Evolutionary conservation across 2,329 filamentous ascomycete genomes (phyloP).

Genomic region (Botrytis pseudocinerea): DNA sequence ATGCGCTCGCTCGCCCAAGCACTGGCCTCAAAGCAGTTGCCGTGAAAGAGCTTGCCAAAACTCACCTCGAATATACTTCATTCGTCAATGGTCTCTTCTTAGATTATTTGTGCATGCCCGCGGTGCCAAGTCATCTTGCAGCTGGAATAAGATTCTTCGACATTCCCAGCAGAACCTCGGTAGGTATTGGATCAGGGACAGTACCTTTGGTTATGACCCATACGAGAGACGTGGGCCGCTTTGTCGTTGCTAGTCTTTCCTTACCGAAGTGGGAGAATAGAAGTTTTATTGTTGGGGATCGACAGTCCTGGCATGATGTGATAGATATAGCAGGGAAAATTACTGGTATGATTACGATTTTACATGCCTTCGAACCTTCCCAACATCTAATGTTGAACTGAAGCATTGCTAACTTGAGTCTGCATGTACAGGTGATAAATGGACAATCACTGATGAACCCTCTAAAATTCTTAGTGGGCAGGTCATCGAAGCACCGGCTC

Average conservation of each 20-base stretch:
- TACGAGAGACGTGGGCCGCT: constrained; percentile 36
- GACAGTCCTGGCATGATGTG: constrained; percentile 36
- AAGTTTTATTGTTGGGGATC: constrained; percentile 34
- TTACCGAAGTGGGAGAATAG: constrained; percentile 32
- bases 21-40: constrained; percentile 17
- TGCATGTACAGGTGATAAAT: neutral
- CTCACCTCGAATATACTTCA: constrained; percentile 32
- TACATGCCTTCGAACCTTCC: neutral
- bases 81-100: constrained; percentile 33
- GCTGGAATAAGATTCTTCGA: constrained; percentile 32
- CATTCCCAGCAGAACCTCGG: constrained; percentile 30
- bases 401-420: neutral
- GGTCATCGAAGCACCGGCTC: neutral
- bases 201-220: constrained; percentile 31
- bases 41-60: constrained; percentile 22
- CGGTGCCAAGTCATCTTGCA: constrained; percentile 31
- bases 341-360: constrained; percentile 25
- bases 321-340: constrained; percentile 32
- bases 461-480: constrained; percentile 1
- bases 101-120: constrained; percentile 32
- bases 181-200: constrained; percentile 34
- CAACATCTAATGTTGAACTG: neutral
- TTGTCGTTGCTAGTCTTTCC: constrained; percentile 31
- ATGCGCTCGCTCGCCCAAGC: constrained; percentile 2
- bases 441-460: constrained; percentile 3